Base-by-base conservation (phyloP, 2,329 filamentous ascomycete genomes). In the Phaeophleospora eucalypticola region DNA sequence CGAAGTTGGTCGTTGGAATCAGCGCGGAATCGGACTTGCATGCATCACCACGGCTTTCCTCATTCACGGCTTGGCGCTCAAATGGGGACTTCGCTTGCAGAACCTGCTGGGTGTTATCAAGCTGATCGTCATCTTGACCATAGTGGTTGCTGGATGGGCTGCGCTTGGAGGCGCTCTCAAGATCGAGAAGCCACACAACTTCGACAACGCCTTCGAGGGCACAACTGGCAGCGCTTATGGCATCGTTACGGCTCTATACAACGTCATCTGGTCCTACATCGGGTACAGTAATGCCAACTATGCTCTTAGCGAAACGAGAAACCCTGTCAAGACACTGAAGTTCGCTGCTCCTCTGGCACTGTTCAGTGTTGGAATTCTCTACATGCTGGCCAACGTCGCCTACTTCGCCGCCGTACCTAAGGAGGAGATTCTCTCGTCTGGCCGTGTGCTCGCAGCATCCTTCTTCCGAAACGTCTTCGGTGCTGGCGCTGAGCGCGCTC, bases 251-350 rank as follows among this genome's bases (percentile, higher is more conserved):
- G 82, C 83, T 0, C 68, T 87, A 0, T 86, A 84, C 71, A 86
- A 85, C 56, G 82, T 86, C 52, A 82, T 86, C 58, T 86, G 82
- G 77, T 81, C 77, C 50, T 87, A 81, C 58, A 77, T 83, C 54
- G 83, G 83, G 18, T 84, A 83, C 71, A 79, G 74, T 68, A 85
- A 84, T 63, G 82, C 81, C 62, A 84, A 84, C 44, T 72, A 74
- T 56, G 69, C 72, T 12, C 54, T 64, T 56, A 66, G 66, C 45
- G 73, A 76, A 55, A 65, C 73, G 9, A 58, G 60, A 14, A 60
- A 63, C 27, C 73, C 73, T 3, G 58, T 64, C 48, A 64, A 59
- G 50, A 64, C 53, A 3, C 69, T 68, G 45, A 66, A 69, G 20
- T 53, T 57, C 21, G 61, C 64, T 16, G 66, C 68, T 1, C 58